Evolutionary conservation across 2,329 filamentous ascomycete species (phyloP).

Genomic region (Trichoderma breve): DNA sequence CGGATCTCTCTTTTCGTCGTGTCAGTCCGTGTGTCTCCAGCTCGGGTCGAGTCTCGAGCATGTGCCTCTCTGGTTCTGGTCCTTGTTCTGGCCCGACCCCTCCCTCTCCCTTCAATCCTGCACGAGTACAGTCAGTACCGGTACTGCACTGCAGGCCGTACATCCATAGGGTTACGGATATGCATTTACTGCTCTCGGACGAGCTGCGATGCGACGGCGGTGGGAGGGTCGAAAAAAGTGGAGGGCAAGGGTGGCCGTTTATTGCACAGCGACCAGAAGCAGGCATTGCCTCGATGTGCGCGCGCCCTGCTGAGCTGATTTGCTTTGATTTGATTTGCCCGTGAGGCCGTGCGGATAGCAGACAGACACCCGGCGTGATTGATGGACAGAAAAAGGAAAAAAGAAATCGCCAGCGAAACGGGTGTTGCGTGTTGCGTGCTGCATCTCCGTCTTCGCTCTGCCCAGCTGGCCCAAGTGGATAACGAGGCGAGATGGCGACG

Average conservation of each 20-base stretch:
- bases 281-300: neutral
- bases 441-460: neutral
- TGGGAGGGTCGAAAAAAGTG: neutral
- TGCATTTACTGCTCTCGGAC: neutral
- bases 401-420: neutral
- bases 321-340: neutral
- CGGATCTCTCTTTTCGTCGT: neutral
- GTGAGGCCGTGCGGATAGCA: neutral
- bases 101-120: neutral
- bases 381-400: neutral
- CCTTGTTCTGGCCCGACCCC: neutral
- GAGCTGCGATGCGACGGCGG: slow-evolving; percentile 10
- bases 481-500: neutral
- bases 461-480: neutral
- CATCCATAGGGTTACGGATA: neutral
- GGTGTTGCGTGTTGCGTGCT: neutral
- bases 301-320: neutral
- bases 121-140: neutral
- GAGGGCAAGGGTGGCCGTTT: neutral
- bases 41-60: neutral
- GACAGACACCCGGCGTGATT: neutral
- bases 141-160: neutral
- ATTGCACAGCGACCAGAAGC: neutral
- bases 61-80: neutral
- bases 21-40: neutral